Conservation (phyloP, 441 rosid species). For the Gossypium gossypioides region DNA sequence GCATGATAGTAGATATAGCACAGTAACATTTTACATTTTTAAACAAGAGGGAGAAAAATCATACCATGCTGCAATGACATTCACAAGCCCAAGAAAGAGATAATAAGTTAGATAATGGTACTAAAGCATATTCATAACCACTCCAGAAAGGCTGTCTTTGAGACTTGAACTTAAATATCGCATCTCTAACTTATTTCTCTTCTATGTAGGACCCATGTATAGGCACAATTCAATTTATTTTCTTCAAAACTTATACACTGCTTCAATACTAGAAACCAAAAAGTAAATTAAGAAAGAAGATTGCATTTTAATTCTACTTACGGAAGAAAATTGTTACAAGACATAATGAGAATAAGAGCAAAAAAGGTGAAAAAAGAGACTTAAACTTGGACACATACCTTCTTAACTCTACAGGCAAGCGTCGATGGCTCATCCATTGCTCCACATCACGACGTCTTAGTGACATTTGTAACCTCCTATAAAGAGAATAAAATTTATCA, state of each 20-base stretch:
- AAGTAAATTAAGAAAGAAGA: not conserved
- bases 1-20: not conserved
- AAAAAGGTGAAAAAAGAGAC: not conserved
- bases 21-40: not conserved
- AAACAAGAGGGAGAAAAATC: conserved; percentile 1
- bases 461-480: conserved; percentile 74
- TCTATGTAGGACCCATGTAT: not conserved
- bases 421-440: conserved; percentile 86
- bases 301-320: not conserved
- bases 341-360: not conserved
- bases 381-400: conserved; percentile 27
- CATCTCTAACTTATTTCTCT: not conserved
- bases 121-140: not conserved
- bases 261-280: not conserved
- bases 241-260: not conserved
- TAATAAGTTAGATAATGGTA: not conserved
- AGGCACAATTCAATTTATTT: not conserved
- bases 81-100: not conserved
- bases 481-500: conserved; percentile 8
- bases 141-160: not conserved
- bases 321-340: not conserved
- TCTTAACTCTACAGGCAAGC: conserved; percentile 58
- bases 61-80: not conserved
- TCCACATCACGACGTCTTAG: conserved; percentile 79
- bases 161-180: not conserved